These are phyloP conservation scores for Nemania sp. DNA, from an alignment of 2,329 filamentous ascomycete species.

Conservation along the genomic window DNA sequence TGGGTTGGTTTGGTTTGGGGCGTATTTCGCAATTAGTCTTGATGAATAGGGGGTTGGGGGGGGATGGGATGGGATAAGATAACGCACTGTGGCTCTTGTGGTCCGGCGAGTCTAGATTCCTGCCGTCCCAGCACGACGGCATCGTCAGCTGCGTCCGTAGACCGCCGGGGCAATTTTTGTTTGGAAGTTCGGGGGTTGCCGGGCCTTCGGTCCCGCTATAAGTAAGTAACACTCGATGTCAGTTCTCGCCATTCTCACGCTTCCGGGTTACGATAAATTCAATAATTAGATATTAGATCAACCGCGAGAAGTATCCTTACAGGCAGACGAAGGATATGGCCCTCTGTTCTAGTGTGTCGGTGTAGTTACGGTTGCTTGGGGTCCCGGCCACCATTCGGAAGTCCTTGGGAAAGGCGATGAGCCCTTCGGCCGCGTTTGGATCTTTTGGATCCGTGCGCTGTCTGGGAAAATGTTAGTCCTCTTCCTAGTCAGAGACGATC, in stretches of 20 bases:
- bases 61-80: no score
- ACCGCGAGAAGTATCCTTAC: neutral
- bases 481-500: neutral
- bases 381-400: slow-evolving; percentile 71
- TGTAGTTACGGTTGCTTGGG: slow-evolving; percentile 54
- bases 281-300: neutral
- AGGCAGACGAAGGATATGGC: slow-evolving; percentile 64
- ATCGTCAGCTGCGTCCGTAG: slow-evolving; percentile 60
- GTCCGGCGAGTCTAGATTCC: slow-evolving; percentile 56
- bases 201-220: slow-evolving; percentile 45
- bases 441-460: slow-evolving; percentile 48
- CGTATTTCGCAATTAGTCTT: neutral
- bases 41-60: no score
- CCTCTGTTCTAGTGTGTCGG: slow-evolving; percentile 48
- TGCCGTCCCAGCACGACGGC: slow-evolving; percentile 67
- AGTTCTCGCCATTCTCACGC: neutral
- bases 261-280: no score
- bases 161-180: slow-evolving; percentile 56
- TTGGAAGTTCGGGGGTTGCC: slow-evolving; percentile 58
- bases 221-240: neutral
- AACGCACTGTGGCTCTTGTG: slow-evolving; percentile 54
- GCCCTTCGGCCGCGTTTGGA: slow-evolving; percentile 48
- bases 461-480: slow-evolving; percentile 29
- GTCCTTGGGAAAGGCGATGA: slow-evolving; percentile 62
- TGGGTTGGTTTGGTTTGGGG: no score